A percentile compares a stretch with the other conserved stretches of the same genome.
phyloP scores from a whole-genome alignment of 2,329 filamentous ascomycete species.

The Tolypocladium ovalisporum region DNA sequence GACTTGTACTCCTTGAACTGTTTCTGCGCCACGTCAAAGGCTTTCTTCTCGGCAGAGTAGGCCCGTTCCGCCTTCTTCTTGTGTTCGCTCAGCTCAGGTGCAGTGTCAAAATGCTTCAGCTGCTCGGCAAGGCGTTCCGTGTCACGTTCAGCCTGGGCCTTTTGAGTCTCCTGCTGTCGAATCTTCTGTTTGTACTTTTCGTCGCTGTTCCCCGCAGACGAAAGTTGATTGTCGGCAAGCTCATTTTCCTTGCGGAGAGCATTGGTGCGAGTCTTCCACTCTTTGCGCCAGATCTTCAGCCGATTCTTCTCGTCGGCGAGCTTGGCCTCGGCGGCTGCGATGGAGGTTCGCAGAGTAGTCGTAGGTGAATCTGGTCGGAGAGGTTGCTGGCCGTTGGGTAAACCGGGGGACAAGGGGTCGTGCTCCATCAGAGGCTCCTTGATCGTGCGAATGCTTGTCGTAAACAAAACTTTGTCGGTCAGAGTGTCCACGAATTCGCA shows the following conservation, averaged over 20 bases:
- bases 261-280: conserved; percentile 60
- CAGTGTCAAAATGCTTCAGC: conserved; percentile 51
- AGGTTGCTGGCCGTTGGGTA: conserved; percentile 41
- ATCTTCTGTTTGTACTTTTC: conserved; percentile 68
- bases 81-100: conserved; percentile 50
- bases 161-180: conserved; percentile 63
- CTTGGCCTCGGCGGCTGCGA: conserved; percentile 59
- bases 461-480: conserved; percentile 57
- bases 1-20: conserved; percentile 48
- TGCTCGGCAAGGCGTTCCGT: conserved; percentile 41
- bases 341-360: conserved; percentile 67
- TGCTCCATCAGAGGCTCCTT: conserved; percentile 28
- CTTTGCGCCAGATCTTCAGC: conserved; percentile 61
- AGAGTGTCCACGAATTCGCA: conserved; percentile 65
- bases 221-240: conserved; percentile 51
- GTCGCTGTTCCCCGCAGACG: conserved; percentile 61
- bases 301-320: conserved; percentile 58
- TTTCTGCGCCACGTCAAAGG: conserved; percentile 47
- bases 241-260: conserved; percentile 65
- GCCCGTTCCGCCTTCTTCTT: conserved; percentile 43
- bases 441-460: conserved; percentile 58
- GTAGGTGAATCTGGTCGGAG: conserved; percentile 66
- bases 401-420: conserved; percentile 16
- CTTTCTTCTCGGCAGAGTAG: conserved; percentile 43
- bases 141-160: conserved; percentile 52